Evolutionary conservation across 2,329 filamentous ascomycete genomes (phyloP), one percentile per base, ranked within the genome.

Genomic region (Hirsutella thompsonii): DNA sequence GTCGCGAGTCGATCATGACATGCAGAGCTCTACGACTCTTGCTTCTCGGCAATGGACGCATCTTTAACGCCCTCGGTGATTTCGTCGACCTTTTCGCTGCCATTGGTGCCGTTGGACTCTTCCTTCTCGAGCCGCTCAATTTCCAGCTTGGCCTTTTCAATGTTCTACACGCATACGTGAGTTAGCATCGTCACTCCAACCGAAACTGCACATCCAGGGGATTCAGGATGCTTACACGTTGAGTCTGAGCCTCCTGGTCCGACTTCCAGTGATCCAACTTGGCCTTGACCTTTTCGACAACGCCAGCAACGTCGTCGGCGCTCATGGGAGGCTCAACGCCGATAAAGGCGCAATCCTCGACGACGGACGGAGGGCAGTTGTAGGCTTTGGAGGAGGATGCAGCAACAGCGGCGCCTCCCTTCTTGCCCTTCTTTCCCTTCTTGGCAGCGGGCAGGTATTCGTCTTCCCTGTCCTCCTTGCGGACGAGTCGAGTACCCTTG

Each of bases 121-220:
- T 63, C 67, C 41, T 67, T 63, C 54, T 95, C 90, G 42, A 96
- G 76, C 51, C 81, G 80, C 59, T 89, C 86, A 47, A 98, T 93
- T 63, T 95, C 88, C 64, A 90, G 90, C 71, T 94, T 83, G 46
- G 92, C 92, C 66, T 95, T 94, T 48, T 87, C 85, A 46, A 96
- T 82, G 72, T 98, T 98, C 92, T 96, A 55, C 21, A n/a, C 33
- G 19, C 11, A 16, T 20, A 32, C 14, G 8, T 8, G 23, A 8
- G 45, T 66, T 56, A 66, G 55, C 44, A 50, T 48, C 41, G 6
- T 28, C 40, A 30, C 11, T 30, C 3, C 3, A 30, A 30, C 4
- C n/a, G n/a, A n/a, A n/a, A n/a, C n/a, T n/a, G n/a, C n/a, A n/a
- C n/a, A n/a, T n/a, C n/a, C n/a, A n/a, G n/a, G n/a, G n/a, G n/a